Percentiles rank a stretch among this genome's conserved stretches.
phyloP scores from a whole-genome alignment of 2,329 filamentous ascomycete species.

The Bipolaris gigantea region DNA sequence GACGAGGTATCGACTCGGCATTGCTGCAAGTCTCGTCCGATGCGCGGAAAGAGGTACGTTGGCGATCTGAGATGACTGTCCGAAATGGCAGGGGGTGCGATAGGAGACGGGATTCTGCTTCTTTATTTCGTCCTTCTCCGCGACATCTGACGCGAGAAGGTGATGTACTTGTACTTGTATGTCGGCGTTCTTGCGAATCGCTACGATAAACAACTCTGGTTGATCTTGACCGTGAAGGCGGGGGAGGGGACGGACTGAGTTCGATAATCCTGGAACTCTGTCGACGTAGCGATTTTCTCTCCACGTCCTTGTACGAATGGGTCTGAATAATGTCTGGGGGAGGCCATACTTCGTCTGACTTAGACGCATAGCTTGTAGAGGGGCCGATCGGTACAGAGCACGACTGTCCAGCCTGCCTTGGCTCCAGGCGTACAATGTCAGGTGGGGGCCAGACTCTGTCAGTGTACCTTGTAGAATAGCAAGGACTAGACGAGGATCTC shows the following conservation, averaged over 20 bases:
- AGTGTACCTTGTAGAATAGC: conserved; percentile 19
- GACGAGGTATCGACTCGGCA: conserved; percentile 13
- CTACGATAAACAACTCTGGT: conserved; percentile 19
- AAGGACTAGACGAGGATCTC: conserved; percentile 27
- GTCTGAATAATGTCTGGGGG: conserved; percentile 30
- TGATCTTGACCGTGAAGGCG: conserved; percentile 18
- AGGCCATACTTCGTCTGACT: conserved; percentile 25
- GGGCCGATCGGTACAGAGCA: conserved; percentile 1
- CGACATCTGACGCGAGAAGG: conserved; percentile 9
- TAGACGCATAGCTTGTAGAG: conserved; percentile 7
- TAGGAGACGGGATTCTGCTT: conserved; percentile 29
- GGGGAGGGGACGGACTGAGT: conserved; percentile 27
- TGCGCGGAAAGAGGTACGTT: conserved; percentile 13
- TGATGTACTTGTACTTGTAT: conserved; percentile 17
- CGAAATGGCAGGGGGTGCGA: conserved; percentile 31
- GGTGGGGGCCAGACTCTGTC: conserved; percentile 22
- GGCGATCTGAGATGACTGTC: conserved; percentile 24
- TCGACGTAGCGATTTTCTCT: conserved; percentile 10
- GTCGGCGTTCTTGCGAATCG: conserved; percentile 19
- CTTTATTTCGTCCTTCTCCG: conserved; percentile 15
- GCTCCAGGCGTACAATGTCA: conserved; percentile 19
- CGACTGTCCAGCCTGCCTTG: conserved; percentile 1
- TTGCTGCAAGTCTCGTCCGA: conserved; percentile 25
- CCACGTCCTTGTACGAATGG: conserved; percentile 22
- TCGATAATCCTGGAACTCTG: conserved; percentile 27